phyloP scores from a whole-genome alignment of 2,329 filamentous ascomycete genomes.

The Pseudogymnoascus destructans region DNA sequence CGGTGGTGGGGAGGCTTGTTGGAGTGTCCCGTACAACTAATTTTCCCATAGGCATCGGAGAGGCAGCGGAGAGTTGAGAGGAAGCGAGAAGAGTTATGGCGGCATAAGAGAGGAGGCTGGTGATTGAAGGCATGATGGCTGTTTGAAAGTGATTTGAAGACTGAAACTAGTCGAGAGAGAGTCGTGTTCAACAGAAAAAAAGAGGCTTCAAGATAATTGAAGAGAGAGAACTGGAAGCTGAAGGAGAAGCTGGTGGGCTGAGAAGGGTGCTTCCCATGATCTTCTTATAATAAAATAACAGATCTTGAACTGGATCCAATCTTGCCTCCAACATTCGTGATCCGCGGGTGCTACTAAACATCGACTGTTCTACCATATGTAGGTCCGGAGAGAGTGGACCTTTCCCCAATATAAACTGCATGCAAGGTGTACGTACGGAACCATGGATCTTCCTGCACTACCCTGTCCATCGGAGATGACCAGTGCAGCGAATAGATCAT shows the following conservation, averaged over 20 bases:
- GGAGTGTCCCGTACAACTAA: constrained; percentile 11
- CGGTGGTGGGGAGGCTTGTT: constrained; percentile 16
- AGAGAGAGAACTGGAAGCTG: not conserved
- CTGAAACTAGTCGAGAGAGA: not conserved
- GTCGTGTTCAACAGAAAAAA: not conserved
- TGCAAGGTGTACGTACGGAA: not conserved
- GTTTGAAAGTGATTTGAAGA: not conserved
- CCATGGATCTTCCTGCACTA: not conserved
- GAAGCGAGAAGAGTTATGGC: constrained; percentile 17
- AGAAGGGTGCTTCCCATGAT: not conserved
- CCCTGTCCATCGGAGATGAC: not conserved
- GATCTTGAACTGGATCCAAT: not conserved
- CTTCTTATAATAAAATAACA: constrained; percentile 3
- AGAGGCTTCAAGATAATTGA: not conserved
- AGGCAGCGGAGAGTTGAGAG: constrained; percentile 15
- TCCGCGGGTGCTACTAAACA: not conserved
- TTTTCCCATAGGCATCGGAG: constrained; percentile 12
- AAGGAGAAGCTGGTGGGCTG: not conserved
- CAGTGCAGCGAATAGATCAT: constrained; percentile 3
- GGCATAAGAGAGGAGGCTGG: constrained; percentile 15
- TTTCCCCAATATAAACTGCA: not conserved
- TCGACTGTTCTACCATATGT: not conserved
- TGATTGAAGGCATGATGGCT: constrained; percentile 19
- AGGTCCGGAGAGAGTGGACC: not conserved
- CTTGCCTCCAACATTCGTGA: not conserved